These are phyloP conservation scores for Pleurotus cornucopiae DNA, from an alignment of 768 basidiomycete species.

Conservation along the genomic window DNA sequence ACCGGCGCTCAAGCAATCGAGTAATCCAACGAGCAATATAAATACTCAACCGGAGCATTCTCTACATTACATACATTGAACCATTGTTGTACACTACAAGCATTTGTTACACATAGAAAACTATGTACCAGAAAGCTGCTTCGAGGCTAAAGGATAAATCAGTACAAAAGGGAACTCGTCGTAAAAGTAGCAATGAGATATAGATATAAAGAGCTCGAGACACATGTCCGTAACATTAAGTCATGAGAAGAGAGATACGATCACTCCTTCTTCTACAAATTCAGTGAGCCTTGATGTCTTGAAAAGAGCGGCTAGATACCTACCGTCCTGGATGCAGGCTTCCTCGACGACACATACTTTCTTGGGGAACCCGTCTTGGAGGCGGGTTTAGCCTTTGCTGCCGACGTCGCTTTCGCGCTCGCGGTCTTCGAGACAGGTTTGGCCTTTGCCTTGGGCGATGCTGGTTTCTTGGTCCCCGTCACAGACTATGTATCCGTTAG, in stretches of 20 bases:
- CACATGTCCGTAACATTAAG: background rate
- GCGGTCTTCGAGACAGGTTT: conserved; percentile 25
- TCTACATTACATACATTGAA: no score
- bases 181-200: conserved; percentile 6
- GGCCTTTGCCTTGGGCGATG: conserved; percentile 24
- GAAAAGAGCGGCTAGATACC: background rate
- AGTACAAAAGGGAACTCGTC: conserved; percentile 6
- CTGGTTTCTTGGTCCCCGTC: conserved; percentile 35
- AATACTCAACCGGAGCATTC: no score
- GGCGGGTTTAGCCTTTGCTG: conserved; percentile 15
- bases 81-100: no score
- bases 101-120: background rate
- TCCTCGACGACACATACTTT: conserved; percentile 7
- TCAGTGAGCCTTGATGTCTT: no score
- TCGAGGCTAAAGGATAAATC: conserved; percentile 3
- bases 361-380: conserved; percentile 18
- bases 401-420: conserved; percentile 10
- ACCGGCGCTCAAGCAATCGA: no score
- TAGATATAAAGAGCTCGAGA: background rate
- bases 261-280: conserved; percentile 5
- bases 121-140: background rate
- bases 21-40: no score
- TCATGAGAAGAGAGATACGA: background rate
- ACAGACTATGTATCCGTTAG: conserved; percentile 23
- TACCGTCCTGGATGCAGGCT: conserved; percentile 19